Evolutionary conservation across 1,139 yeast genomes (phyloP), one percentile per base, ranked within the genome.

Genomic region (Geotrichum carabidarum): DNA sequence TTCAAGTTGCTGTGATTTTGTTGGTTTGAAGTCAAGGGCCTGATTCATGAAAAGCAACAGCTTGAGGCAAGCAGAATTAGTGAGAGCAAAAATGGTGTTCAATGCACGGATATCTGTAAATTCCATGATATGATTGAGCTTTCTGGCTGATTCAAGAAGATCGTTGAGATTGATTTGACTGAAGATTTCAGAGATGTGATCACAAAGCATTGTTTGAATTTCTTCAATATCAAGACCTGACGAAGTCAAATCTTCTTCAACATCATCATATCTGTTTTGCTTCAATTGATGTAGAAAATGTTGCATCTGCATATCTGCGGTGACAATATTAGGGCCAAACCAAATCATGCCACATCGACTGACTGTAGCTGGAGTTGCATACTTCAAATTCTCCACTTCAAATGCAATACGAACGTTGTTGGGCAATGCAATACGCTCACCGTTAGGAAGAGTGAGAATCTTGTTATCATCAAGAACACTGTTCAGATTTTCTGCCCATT

Each of bases 281-380:
- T 53, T 49, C 22, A 68, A 55, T 7, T 59, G 51, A n/a, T 54
- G 54, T 50, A 66, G 48, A 11, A 59, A 55, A 18, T 62, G 57
- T 9, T 58, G 35, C 17, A 70, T 54, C 9, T 70, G 53, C 62
- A 71, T 73, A 7, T 57, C 58, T 1, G 67, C 30, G 1, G 65
- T 57, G 9, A 77, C 70, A 1, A 74, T 59, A 1, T 63, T 58
- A 3, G 68, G 63, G 7, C 82, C 84, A 62, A 88, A 74, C 85
- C 91, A 86, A 1, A 91, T 75, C 81, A 93, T 83, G 8, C 96
- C 96, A 74, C 98, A 91, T 68, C 99, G 79, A 69, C 94, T 87
- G 32, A 93, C 80, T 0, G 98, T 93, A 0, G 98, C 99, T 0
- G 89, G 89, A 0, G 98, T 93, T 0, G 96, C 86, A 62, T 78